Percentiles rank a stretch among this genome's conserved stretches.
phyloP scores from a whole-genome alignment of 2,329 filamentous ascomycete genomes.

The Trichoderma oligosporum region DNA sequence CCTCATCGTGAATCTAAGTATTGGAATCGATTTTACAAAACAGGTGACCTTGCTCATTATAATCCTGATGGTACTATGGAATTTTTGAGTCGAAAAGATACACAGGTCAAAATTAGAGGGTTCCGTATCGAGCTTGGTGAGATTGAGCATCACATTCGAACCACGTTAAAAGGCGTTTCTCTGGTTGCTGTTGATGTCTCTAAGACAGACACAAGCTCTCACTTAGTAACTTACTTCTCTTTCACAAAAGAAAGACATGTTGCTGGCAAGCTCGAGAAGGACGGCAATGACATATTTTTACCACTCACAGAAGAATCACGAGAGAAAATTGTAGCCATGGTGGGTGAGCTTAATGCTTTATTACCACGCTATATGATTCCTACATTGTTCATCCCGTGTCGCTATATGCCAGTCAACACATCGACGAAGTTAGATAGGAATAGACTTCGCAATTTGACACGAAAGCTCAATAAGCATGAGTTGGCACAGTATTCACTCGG shows the following conservation, averaged over 20 bases:
- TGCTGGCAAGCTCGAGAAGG: background rate
- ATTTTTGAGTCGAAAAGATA: slow-evolving; percentile 10
- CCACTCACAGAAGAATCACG: slow-evolving; percentile 5
- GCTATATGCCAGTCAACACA: background rate
- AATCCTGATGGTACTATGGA: slow-evolving; percentile 7
- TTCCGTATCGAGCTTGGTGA: slow-evolving; percentile 10
- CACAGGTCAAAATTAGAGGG: slow-evolving; percentile 2
- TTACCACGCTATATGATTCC: slow-evolving; percentile 15
- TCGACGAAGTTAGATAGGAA: slow-evolving; percentile 9
- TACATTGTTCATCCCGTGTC: background rate
- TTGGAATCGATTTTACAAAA: slow-evolving; percentile 14
- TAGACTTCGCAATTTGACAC: background rate
- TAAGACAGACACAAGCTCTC: background rate
- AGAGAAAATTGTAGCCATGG: background rate
- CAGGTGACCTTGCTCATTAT: slow-evolving; percentile 3
- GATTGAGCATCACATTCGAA: slow-evolving; percentile 11
- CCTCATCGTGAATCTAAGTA: background rate
- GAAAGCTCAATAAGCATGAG: background rate
- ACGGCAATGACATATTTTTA: slow-evolving; percentile 11
- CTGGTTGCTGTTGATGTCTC: slow-evolving; percentile 1
- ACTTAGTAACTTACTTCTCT: background rate
- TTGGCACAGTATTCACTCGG: background rate
- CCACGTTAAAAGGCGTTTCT: background rate
- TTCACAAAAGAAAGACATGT: background rate
- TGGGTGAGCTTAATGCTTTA: background rate